Percentiles rank a stretch among this genome's conserved stretches.
Conservation (phyloP, 352 stramenopile genomes). For the Hyaloperonospora brassicae region DNA sequence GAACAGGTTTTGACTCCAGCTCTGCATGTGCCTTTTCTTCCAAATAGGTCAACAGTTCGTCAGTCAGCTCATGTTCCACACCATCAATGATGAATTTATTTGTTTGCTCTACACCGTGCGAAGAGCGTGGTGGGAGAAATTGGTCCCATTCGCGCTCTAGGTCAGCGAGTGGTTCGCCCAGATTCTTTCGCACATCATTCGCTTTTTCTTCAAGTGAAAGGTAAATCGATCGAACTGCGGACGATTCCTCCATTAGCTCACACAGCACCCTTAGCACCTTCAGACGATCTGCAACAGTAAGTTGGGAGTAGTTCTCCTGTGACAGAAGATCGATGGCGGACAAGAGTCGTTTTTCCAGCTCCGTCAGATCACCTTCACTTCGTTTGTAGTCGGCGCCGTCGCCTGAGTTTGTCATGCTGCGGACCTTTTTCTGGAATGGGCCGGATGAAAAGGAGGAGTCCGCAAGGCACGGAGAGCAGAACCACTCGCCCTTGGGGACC, state of each 20-base stretch:
- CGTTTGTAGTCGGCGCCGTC: slow-evolving; percentile 9
- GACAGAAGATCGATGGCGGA: slow-evolving; percentile 57
- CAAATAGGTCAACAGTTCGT: slow-evolving; percentile 60
- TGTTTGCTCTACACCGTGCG: slow-evolving; percentile 46
- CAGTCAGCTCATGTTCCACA: slow-evolving; percentile 56
- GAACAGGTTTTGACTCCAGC: slow-evolving; percentile 40
- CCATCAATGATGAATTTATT: slow-evolving; percentile 70
- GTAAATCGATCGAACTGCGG: slow-evolving; percentile 52
- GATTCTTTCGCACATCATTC: slow-evolving; percentile 43
- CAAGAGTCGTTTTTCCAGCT: slow-evolving; percentile 57
- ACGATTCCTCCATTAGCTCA: slow-evolving; percentile 53
- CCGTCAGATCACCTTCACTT: slow-evolving; percentile 44
- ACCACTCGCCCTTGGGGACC: slow-evolving; percentile 68
- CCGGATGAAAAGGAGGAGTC: slow-evolving; percentile 51
- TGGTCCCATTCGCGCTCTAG: slow-evolving; percentile 49
- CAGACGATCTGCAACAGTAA: slow-evolving; percentile 46
- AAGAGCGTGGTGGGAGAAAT: slow-evolving; percentile 38
- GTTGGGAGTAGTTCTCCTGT: slow-evolving; percentile 55
- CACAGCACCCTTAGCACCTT: slow-evolving; percentile 52
- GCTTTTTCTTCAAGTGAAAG: slow-evolving; percentile 56
- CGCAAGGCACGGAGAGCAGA: slow-evolving; percentile 51
- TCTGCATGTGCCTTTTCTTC: slow-evolving; percentile 58
- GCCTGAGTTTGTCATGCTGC: slow-evolving; percentile 17
- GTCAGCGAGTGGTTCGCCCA: slow-evolving; percentile 52
- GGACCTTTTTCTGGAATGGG: slow-evolving; percentile 39